phyloP scores from a whole-genome alignment of 768 basidiomycete genomes.

The Gautieria morchelliformis region DNA sequence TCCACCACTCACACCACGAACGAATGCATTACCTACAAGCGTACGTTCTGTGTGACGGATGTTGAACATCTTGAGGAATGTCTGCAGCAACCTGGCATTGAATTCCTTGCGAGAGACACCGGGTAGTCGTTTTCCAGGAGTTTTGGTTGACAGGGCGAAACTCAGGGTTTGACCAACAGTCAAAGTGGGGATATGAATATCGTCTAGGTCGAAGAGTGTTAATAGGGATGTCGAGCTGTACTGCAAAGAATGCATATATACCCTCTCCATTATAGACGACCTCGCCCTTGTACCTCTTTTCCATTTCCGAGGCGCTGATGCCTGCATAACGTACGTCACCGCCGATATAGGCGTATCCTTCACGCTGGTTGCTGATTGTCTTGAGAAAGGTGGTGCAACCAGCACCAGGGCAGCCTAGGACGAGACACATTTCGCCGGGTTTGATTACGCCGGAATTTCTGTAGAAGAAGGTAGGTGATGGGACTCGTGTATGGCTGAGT shows the following conservation, averaged over 20 bases:
- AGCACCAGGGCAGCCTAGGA: constrained; percentile 76
- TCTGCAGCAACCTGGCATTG: constrained; percentile 33
- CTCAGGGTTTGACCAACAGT: constrained; percentile 37
- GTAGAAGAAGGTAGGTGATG: neutral
- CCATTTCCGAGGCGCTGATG: constrained; percentile 31
- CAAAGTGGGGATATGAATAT: constrained; percentile 41
- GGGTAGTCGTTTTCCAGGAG: constrained; percentile 26
- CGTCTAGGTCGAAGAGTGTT: constrained; percentile 21
- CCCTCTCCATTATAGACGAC: constrained; percentile 74
- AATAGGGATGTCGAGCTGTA: neutral
- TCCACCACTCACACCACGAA: constrained; percentile 41
- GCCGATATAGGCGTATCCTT: constrained; percentile 55
- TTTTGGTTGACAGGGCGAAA: constrained; percentile 45
- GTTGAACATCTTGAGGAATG: constrained; percentile 45
- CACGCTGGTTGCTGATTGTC: constrained; percentile 67
- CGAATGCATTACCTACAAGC: constrained; percentile 64
- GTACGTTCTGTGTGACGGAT: constrained; percentile 64
- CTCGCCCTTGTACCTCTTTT: constrained; percentile 43
- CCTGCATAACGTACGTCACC: constrained; percentile 66
- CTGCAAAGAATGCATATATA: constrained; percentile 13
- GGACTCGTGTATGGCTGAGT: neutral
- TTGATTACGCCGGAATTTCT: constrained; percentile 62
- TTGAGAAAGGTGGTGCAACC: constrained; percentile 85
- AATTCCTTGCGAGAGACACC: constrained; percentile 25
- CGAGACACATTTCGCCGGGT: constrained; percentile 82